Evolutionary conservation across 306 rosid species (phyloP).

Genomic region (Inga leiocalycina): DNA sequence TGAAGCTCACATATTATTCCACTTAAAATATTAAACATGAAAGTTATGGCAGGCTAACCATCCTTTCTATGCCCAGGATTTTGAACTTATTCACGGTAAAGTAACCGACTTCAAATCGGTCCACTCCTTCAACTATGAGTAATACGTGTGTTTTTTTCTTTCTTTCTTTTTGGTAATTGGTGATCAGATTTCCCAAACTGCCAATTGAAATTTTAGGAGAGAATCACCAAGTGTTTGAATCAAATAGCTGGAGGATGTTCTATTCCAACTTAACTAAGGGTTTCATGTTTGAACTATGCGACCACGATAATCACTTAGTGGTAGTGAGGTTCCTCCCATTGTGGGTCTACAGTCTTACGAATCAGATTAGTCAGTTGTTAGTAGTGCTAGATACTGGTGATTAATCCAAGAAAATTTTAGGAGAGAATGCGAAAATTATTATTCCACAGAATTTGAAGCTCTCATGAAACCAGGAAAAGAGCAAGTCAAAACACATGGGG

Average conservation of each 20-base stretch:
- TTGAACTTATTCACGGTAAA: not conserved
- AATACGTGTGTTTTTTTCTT: not conserved
- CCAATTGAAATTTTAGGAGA: constrained; percentile 23
- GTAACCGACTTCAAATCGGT: not conserved
- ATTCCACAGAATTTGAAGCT: constrained; percentile 34
- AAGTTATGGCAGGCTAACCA: no score
- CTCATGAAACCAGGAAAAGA: constrained; percentile 15
- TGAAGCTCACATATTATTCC: no score
- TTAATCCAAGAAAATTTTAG: not conserved
- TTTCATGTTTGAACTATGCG: no score
- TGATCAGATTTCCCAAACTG: constrained; percentile 12
- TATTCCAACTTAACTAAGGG: no score
- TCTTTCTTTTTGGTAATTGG: not conserved
- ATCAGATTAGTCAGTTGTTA: no score
- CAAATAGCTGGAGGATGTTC: no score
- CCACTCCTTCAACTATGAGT: not conserved
- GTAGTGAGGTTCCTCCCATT: no score
- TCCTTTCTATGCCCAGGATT: no score
- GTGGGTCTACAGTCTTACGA: no score
- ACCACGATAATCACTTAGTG: no score
- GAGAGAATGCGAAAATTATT: constrained; percentile 26
- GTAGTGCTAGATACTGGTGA: no score
- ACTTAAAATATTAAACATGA: no score
- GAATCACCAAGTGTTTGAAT: not conserved
- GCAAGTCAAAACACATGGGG: constrained; percentile 20